These are phyloP conservation scores for Rhodamnia argentea DNA, from an alignment of 345 rosid species.

Conservation along the genomic window DNA sequence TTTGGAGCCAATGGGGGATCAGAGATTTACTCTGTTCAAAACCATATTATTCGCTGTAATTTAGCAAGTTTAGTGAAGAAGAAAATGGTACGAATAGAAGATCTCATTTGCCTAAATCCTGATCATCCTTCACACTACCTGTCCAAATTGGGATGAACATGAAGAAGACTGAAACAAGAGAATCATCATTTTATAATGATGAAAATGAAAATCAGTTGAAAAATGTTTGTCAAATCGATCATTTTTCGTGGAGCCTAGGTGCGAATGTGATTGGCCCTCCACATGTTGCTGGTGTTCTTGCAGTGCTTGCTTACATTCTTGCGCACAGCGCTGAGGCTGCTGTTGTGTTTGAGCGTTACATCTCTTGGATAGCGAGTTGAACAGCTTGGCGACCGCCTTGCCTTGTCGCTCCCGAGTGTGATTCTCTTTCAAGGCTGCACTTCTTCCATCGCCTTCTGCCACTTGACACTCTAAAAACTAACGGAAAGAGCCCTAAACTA, in stretches of 20 bases:
- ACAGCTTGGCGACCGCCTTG: conserved; percentile 26
- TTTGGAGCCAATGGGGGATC: neutral
- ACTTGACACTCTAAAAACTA: no score
- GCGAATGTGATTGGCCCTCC: conserved; percentile 31
- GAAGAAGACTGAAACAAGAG: neutral
- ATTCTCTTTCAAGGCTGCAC: no score
- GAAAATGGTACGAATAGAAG: neutral
- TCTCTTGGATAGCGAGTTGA: conserved; percentile 29
- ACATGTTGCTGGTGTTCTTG: conserved; percentile 30
- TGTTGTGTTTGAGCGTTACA: conserved; percentile 17
- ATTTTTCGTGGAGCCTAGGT: neutral
- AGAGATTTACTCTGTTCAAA: neutral
- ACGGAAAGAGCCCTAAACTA: no score
- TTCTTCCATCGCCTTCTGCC: no score
- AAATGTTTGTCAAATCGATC: no score
- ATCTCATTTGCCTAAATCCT: neutral
- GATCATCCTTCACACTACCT: neutral
- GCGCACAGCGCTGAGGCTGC: conserved; percentile 11
- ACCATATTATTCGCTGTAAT: neutral
- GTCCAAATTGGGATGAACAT: neutral
- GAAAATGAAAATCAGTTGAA: neutral
- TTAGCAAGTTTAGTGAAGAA: neutral
- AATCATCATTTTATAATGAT: neutral
- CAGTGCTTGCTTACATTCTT: conserved; percentile 15
- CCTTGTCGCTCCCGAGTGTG: conserved; percentile 27